Evolutionary conservation across 2,329 filamentous ascomycete species (phyloP).

Genomic region (Bipolaris cookei): DNA sequence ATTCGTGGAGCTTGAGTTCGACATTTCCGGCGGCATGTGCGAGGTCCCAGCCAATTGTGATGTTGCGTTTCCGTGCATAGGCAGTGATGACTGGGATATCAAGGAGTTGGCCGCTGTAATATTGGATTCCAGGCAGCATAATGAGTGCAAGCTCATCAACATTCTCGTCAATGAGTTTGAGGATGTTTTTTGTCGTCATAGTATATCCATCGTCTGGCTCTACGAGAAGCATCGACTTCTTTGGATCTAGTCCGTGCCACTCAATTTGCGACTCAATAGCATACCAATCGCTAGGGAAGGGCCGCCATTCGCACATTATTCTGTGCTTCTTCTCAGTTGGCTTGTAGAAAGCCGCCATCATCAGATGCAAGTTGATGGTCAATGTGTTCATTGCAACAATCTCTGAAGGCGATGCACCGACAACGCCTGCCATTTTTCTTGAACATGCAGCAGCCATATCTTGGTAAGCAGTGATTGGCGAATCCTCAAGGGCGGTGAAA

Average conservation of each 20-base stretch:
- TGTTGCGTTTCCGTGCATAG: slow-evolving; percentile 72
- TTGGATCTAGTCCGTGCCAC: slow-evolving; percentile 70
- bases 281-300: slow-evolving; percentile 88
- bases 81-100: slow-evolving; percentile 80
- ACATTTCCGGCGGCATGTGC: slow-evolving; percentile 88
- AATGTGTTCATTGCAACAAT: slow-evolving; percentile 88
- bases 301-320: slow-evolving; percentile 84
- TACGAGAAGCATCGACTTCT: slow-evolving; percentile 73
- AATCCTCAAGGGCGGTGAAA: slow-evolving; percentile 71
- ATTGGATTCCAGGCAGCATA: slow-evolving; percentile 84
- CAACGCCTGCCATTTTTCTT: slow-evolving; percentile 70
- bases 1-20: slow-evolving; percentile 77
- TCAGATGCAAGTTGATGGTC: slow-evolving; percentile 80
- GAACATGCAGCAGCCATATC: slow-evolving; percentile 77
- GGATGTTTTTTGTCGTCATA: slow-evolving; percentile 71
- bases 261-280: slow-evolving; percentile 80
- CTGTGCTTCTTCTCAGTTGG: slow-evolving; percentile 71
- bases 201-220: slow-evolving; percentile 67
- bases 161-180: slow-evolving; percentile 74
- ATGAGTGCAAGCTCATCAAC: slow-evolving; percentile 74
- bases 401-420: slow-evolving; percentile 74
- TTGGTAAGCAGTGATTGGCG: slow-evolving; percentile 75
- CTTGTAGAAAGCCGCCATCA: slow-evolving; percentile 83
- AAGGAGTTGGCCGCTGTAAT: slow-evolving; percentile 87
- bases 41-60: slow-evolving; percentile 84